Conservation (phyloP, 257 asterid species). For the Solanum chaucha region DNA sequence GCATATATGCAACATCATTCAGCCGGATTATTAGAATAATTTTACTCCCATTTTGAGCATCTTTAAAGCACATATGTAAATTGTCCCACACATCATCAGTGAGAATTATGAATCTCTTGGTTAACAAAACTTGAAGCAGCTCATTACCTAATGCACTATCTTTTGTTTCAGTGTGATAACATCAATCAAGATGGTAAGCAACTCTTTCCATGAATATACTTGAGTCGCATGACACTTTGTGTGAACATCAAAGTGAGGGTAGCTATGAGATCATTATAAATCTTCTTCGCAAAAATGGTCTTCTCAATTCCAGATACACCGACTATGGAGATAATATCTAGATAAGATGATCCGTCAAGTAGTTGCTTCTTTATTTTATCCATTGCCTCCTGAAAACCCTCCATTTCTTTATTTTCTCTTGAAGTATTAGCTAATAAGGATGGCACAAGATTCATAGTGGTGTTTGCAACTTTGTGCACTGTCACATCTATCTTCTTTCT, state of each 20-base stretch:
- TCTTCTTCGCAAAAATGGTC: no score
- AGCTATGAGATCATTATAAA: background rate
- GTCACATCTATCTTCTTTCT: no score
- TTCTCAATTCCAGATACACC: no score
- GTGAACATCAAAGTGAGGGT: background rate
- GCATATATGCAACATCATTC: background rate
- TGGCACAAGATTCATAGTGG: no score
- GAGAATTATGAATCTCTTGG: background rate
- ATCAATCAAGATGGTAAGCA: background rate
- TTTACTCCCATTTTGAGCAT: background rate
- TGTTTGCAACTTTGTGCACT: no score
- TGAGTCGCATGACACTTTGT: background rate
- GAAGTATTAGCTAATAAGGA: no score
- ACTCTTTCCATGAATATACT: background rate
- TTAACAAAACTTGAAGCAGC: background rate
- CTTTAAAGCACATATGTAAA: background rate
- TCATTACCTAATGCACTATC: background rate
- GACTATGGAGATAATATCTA: no score
- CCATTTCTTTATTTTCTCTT: no score
- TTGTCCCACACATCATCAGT: background rate
- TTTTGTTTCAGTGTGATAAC: background rate
- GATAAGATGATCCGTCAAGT: no score
- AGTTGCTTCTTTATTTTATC: no score
- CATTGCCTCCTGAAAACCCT: no score
- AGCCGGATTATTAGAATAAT: background rate